Conservation (phyloP, 257 asterid genomes). For the Petunia axillaris region DNA sequence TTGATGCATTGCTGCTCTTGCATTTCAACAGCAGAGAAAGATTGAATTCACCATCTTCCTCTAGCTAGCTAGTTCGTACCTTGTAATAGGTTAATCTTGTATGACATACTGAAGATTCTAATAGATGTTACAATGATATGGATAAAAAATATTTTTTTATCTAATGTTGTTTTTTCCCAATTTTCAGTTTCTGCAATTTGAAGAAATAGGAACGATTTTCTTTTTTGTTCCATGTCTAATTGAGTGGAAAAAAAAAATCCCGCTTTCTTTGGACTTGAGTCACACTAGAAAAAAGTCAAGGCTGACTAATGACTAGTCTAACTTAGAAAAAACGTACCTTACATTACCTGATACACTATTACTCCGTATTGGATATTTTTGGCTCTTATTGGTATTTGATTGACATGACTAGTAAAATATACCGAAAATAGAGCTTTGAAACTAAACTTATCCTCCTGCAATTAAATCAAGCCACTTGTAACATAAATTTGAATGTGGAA, state of each 20-base stretch:
- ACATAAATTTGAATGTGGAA: neutral
- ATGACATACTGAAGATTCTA: no score
- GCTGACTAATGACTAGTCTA: neutral
- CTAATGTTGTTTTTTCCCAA: no score
- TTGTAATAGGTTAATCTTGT: no score
- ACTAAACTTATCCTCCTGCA: neutral
- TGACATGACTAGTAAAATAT: neutral
- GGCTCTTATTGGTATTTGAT: neutral
- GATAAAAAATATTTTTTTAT: no score
- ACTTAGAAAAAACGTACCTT: neutral
- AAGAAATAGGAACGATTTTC: neutral
- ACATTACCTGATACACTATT: neutral
- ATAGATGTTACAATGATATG: no score
- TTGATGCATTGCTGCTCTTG: no score
- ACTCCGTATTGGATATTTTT: neutral
- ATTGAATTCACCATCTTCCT: no score
- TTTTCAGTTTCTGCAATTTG: neutral
- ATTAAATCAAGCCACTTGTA: conserved; percentile 21
- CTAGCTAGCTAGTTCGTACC: no score
- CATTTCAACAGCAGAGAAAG: no score
- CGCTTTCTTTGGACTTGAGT: conserved; percentile 24
- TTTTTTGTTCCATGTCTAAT: neutral
- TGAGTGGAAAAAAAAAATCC: neutral
- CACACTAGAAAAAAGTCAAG: neutral
- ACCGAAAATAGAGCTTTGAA: neutral